A percentile compares a stretch with the other conserved stretches of the same genome.
Evolutionary conservation across 345 rosid genomes (phyloP).

Genomic region (Abelmoschus esculentus): DNA sequence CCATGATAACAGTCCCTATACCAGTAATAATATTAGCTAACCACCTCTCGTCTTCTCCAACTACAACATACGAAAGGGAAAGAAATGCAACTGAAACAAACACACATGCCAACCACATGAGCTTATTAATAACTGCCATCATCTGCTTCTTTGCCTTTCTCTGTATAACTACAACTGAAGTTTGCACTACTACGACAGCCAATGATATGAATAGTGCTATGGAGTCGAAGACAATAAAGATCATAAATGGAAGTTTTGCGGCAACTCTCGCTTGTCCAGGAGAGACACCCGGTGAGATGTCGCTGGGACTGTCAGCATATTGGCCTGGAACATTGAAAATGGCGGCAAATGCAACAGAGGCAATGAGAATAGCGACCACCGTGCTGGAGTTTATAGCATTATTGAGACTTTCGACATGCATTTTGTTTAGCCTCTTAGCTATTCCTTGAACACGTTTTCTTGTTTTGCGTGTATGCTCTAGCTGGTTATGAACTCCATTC

Average conservation of each 20-base stretch:
- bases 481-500: constrained; percentile 77
- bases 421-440: constrained; percentile 63
- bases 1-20: constrained; percentile 71
- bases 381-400: constrained; percentile 89
- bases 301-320: constrained; percentile 33
- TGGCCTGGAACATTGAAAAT: constrained; percentile 87
- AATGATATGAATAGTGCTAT: constrained; percentile 85
- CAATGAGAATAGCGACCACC: constrained; percentile 84
- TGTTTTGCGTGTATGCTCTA: constrained; percentile 59
- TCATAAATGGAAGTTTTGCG: constrained; percentile 43
- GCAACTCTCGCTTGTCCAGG: constrained; percentile 66
- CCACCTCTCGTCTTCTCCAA: constrained; percentile 48
- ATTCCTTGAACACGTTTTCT: constrained; percentile 71
- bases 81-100: constrained; percentile 80
- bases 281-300: constrained; percentile 29
- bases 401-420: constrained; percentile 85
- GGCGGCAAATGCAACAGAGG: constrained; percentile 89
- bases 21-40: constrained; percentile 50
- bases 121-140: constrained; percentile 89
- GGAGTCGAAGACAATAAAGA: constrained; percentile 71
- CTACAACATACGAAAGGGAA: constrained; percentile 65
- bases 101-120: constrained; percentile 91
- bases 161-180: constrained; percentile 84
- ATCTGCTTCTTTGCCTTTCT: constrained; percentile 60
- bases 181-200: constrained; percentile 93